phyloP scores from a whole-genome alignment of 176 grass and related monocot species.

The Cenchrus purpureus region DNA sequence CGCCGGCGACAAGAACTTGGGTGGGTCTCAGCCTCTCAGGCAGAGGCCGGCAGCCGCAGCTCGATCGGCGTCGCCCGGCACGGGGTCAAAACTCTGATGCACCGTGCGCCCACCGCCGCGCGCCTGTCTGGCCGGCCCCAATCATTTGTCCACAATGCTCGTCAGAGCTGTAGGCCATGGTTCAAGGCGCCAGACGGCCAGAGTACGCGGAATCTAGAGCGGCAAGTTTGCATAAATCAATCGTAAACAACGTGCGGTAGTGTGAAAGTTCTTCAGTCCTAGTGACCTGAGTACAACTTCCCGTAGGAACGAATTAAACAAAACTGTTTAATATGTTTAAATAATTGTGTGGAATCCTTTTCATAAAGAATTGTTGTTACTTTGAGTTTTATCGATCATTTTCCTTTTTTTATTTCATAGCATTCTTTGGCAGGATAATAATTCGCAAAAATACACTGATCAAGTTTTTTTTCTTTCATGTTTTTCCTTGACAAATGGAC shows the following conservation, averaged over 20 bases:
- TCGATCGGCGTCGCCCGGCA: conserved; percentile 21
- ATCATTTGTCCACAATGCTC: neutral
- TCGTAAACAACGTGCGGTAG: too few relatives aligned
- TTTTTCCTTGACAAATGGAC: neutral
- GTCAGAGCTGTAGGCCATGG: neutral
- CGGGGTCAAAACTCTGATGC: conserved; percentile 45
- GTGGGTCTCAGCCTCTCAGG: neutral
- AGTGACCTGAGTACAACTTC: too few relatives aligned
- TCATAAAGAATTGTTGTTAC: neutral
- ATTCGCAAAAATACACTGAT: neutral
- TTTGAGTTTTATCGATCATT: too few relatives aligned
- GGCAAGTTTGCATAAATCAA: too few relatives aligned
- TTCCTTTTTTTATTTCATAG: neutral
- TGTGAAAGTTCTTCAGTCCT: too few relatives aligned
- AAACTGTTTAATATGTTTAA: too few relatives aligned
- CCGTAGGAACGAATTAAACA: too few relatives aligned
- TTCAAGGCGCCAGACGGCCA: neutral
- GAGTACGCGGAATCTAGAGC: neutral
- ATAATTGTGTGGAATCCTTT: too few relatives aligned
- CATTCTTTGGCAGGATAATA: too few relatives aligned
- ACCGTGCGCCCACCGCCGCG: conserved; percentile 1
- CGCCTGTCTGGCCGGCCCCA: conserved; percentile 6
- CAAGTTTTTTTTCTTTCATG: too few relatives aligned
- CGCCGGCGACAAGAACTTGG: neutral
- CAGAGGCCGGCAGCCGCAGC: neutral